phyloP scores from a whole-genome alignment of 768 basidiomycete species.

The Leucocoprinus birnbaumii region DNA sequence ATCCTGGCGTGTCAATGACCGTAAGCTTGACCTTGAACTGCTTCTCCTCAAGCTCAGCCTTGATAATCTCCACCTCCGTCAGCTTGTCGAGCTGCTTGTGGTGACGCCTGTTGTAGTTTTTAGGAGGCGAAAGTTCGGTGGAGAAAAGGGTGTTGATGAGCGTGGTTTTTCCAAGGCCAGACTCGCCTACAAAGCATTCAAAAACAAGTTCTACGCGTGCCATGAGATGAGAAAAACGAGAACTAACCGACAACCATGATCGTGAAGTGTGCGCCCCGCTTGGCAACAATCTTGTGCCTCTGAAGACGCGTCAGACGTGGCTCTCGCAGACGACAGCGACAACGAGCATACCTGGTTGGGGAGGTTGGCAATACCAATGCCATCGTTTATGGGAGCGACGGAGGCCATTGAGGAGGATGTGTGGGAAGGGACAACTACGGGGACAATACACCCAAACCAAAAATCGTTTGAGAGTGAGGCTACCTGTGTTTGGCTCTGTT shows the following conservation, averaged over 20 bases:
- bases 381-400: slow-evolving; percentile 53
- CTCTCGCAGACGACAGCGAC: not conserved
- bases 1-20: slow-evolving; percentile 98
- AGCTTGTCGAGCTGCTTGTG: slow-evolving; percentile 98
- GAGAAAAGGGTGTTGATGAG: slow-evolving; percentile 99
- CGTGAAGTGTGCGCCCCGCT: slow-evolving; percentile 96
- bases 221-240: not conserved
- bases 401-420: slow-evolving; percentile 37
- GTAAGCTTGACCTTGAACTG: slow-evolving; percentile 99
- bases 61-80: slow-evolving; percentile 98
- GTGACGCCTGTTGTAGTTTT: slow-evolving; percentile 88
- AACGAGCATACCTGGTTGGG: slow-evolving; percentile 83
- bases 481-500: slow-evolving; percentile 24
- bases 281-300: slow-evolving; percentile 99
- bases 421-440: slow-evolving; percentile 19
- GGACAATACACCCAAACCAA: slow-evolving; percentile 23
- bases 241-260: slow-evolving; percentile 96
- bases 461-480: slow-evolving; percentile 34
- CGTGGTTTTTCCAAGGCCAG: slow-evolving; percentile 95
- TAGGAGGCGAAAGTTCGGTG: slow-evolving; percentile 88
- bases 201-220: not conserved
- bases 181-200: slow-evolving; percentile 74
- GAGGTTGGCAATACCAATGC: slow-evolving; percentile 93
- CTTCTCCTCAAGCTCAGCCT: slow-evolving; percentile 98
- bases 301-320: slow-evolving; percentile 35